phyloP scores from a whole-genome alignment of 495 filamentous ascomycete genomes.

The Melanomma pulvis-pyrius region DNA sequence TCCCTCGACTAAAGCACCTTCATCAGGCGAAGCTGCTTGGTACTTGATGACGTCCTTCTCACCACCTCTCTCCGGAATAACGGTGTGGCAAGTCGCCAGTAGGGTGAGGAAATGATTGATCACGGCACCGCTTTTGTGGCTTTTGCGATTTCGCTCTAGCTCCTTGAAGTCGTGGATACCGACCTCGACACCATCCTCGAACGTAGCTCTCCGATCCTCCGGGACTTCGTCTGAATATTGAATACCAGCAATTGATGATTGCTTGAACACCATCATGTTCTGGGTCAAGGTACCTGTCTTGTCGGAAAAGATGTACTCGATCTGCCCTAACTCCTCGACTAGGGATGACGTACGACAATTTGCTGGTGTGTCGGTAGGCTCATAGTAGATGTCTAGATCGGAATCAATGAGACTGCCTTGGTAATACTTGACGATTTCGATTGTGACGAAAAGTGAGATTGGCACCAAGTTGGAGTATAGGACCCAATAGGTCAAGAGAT shows the following conservation, averaged over 20 bases:
- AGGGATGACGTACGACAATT: constrained; percentile 94
- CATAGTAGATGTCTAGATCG: constrained; percentile 97
- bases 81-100: constrained; percentile 91
- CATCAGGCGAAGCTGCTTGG: constrained; percentile 96
- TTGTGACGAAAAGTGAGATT: constrained; percentile 95
- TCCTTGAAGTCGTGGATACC: constrained; percentile 88
- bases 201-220: constrained; percentile 82
- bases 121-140: constrained; percentile 64
- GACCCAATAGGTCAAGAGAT: constrained; percentile 98
- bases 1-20: constrained; percentile 94
- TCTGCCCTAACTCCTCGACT: constrained; percentile 96
- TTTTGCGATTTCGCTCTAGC: constrained; percentile 71
- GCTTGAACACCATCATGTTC: constrained; percentile 99
- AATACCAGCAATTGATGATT: constrained; percentile 88
- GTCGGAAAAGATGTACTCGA: constrained; percentile 98
- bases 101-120: constrained; percentile 92
- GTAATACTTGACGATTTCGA: constrained; percentile 97
- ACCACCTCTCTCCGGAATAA: constrained; percentile 86
- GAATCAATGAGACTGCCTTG: constrained; percentile 96
- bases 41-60: constrained; percentile 88
- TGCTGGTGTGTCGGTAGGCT: constrained; percentile 90
- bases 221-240: constrained; percentile 93
- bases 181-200: constrained; percentile 71
- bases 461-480: constrained; percentile 97
- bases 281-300: constrained; percentile 99